Conservation (phyloP, 1,284 basidiomycete species). For the Prillingera fragicola region DNA sequence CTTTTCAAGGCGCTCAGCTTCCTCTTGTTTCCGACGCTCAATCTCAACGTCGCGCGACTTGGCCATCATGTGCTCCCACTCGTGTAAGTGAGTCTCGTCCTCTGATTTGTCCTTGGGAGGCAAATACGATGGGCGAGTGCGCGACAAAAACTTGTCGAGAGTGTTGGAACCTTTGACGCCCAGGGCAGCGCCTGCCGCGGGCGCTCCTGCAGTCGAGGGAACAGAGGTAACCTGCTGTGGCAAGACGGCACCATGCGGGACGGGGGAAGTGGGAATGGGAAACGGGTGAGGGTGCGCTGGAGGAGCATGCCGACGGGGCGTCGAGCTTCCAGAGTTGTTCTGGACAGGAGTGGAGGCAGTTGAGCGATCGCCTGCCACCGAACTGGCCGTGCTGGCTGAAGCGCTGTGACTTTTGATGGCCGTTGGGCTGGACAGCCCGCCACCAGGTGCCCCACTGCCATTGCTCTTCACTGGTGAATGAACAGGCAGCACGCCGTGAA, state of each 20-base stretch:
- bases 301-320: conserved; percentile 32
- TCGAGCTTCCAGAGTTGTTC: conserved; percentile 16
- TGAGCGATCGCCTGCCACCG: background rate
- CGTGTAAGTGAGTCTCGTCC: conserved; percentile 75
- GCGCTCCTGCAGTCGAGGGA: conserved; percentile 15
- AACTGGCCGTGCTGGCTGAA: background rate
- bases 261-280: conserved; percentile 24
- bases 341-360: background rate
- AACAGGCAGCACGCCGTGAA: conserved; percentile 16
- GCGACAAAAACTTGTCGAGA: conserved; percentile 49
- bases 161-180: conserved; percentile 37
- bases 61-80: conserved; percentile 87
- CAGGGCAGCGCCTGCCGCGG: conserved; percentile 14
- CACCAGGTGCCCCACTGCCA: conserved; percentile 1
- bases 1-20: conserved; percentile 27
- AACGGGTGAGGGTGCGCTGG: conserved; percentile 43
- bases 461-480: conserved; percentile 3
- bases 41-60: conserved; percentile 36
- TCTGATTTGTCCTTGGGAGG: conserved; percentile 78
- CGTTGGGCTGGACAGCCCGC: background rate
- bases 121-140: conserved; percentile 65
- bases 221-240: conserved; percentile 9
- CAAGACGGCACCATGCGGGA: background rate
- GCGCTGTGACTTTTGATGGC: background rate
- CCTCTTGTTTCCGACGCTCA: conserved; percentile 23